phyloP scores from a whole-genome alignment of 176 grass and related monocot species.

The Poa annua region DNA sequence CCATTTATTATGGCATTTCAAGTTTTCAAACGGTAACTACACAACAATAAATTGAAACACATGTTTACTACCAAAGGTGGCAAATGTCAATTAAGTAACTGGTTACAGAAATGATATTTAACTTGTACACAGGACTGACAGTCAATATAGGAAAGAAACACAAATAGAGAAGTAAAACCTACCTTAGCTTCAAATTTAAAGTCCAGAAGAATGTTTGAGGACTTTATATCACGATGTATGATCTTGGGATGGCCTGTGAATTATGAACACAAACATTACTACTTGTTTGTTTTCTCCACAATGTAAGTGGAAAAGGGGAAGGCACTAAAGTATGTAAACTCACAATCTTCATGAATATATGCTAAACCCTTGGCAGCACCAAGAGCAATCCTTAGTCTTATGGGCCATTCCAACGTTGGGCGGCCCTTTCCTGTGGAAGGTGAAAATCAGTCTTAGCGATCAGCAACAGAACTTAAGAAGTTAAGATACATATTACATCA shows the following conservation, averaged over 20 bases:
- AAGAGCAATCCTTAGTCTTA: constrained; percentile 79
- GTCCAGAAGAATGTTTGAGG: constrained; percentile 82
- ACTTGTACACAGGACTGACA: background rate
- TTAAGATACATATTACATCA: constrained; percentile 2
- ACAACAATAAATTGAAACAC: constrained; percentile 14
- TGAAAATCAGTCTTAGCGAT: constrained; percentile 26
- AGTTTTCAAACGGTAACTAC: background rate
- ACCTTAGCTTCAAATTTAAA: constrained; percentile 82
- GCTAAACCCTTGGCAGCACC: constrained; percentile 87
- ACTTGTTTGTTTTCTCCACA: background rate
- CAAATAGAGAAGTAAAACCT: constrained; percentile 16
- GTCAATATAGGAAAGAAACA: constrained; percentile 9
- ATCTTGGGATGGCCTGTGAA: constrained; percentile 78
- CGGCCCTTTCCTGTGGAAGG: constrained; percentile 51
- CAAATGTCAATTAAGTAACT: constrained; percentile 30
- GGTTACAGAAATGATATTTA: background rate
- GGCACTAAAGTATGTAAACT: constrained; percentile 42
- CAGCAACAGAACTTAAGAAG: background rate
- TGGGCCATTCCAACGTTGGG: constrained; percentile 69
- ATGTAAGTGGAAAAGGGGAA: constrained; percentile 11
- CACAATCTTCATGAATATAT: constrained; percentile 91
- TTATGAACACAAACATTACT: constrained; percentile 30
- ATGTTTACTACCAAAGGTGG: background rate
- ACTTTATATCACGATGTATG: constrained; percentile 84
- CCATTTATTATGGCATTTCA: background rate